Base-by-base conservation (phyloP, 2,329 filamentous ascomycete species). In the Fusarium solani-melongenae region DNA sequence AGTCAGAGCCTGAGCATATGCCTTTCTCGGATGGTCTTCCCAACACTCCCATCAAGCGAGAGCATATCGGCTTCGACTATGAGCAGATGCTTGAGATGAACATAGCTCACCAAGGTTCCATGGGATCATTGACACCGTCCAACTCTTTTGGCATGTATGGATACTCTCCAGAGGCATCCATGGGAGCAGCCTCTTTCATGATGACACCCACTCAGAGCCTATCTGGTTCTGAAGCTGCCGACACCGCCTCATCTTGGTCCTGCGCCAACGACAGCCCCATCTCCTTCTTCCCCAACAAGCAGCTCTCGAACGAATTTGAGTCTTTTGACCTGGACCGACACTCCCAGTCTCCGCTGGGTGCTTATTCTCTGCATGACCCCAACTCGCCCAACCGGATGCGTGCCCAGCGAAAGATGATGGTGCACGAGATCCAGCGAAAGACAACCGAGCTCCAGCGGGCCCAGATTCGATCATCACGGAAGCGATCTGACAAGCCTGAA, bases 341-440 rank as follows among this genome's bases (percentile, higher is more conserved):
- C 68, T 81, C 82, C 7, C 75, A 81, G 64, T 83, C 81, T 14
- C 81, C 82, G 9, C 66, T 82, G 10, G 77, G 75, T 9, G 70
- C 74, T 20, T 82, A 79, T 46, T 77, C 80, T 56, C 49, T 82
- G 6, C 80, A 82, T 22, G 77, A 79, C n/a, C 75, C 79, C 2
- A 75, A 78, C 24, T 82, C 82, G 7, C 81, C 82, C 5, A 79
- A 80, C 73, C 78, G 76, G 24, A 77, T 80, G 57, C 79, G 81
- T 29, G 76, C 79, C 5, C 83, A 83, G 59, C 82, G 83, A 62
- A 83, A 84, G 72, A 80, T 84, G 66, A 81, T 82, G 75, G 78
- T 85, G 6, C 81, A 84, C 49, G 83, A 84, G 64, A 81, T 83
- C 11, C 85, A 85, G 72, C 83, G 84, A 63, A 86, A 83, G 79